Evolutionary conservation across 1,284 basidiomycete species (phyloP), one percentile per base, ranked within the genome.

Genomic region (Vanrija sp.): DNA sequence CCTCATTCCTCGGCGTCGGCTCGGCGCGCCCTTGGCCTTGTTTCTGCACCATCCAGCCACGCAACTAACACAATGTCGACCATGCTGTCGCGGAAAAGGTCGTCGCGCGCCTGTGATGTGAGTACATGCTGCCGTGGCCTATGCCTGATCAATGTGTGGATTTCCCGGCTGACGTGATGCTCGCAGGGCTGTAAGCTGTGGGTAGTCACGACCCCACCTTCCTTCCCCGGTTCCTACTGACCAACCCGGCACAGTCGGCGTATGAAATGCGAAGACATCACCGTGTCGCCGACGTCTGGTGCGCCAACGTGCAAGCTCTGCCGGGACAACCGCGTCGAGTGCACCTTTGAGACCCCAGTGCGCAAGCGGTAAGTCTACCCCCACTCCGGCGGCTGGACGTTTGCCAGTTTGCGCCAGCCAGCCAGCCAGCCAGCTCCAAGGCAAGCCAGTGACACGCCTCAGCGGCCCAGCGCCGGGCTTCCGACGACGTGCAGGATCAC

Each of bases 211-310:
- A 38, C 28, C 28, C 10, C 6, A 25, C 16, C 19, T 8, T 14
- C 18, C 15, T 28, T n/a, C 34, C 12, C 34, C 34, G 10, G 12
- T 12, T 15, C 14, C 34, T 34, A 28, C 50, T 54, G 39, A 55
- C 38, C 9, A 3, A 23, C 21, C 21, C 12, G 15, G 10, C 23
- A 19, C 53, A 68, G 66, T 23, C 60, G 60, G 16, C 60, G 65
- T n/a, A 64, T 64, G 46, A 69, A 65, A 52, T 67, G 65, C 51
- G 63, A 67, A 42, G 60, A 63, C 14, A 39, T 61, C 9, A 21
- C 42, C 18, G 55, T 54, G 1, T 44, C 46, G 6, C 43, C 51
- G 16, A 39, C 47, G 5, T 55, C 51, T 14, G 53, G 50, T 26
- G 51, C 51, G 12, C 54, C 52, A 21, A 55, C 57, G 0, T 67